These are phyloP conservation scores for Byssochlamys sp. DNA, from an alignment of 2,329 filamentous ascomycete genomes.

Conservation along the genomic window DNA sequence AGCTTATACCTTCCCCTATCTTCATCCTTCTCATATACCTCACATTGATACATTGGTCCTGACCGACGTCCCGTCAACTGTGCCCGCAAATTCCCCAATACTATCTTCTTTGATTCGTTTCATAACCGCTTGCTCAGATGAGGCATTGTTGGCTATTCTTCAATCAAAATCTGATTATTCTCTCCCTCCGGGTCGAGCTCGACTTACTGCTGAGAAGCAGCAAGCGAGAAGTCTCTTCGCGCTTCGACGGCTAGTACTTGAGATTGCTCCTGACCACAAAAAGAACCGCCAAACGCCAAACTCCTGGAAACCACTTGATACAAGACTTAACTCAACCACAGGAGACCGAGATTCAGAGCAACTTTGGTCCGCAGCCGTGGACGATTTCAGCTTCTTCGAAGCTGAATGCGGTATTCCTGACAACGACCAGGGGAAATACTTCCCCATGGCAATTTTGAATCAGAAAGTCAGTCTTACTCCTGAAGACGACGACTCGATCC, in stretches of 20 bases:
- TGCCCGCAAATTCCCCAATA: conserved; percentile 33
- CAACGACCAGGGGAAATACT: conserved; percentile 34
- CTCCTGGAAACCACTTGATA: conserved; percentile 36
- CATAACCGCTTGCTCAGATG: conserved; percentile 48
- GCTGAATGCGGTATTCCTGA: conserved; percentile 46
- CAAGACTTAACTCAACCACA: conserved; percentile 45
- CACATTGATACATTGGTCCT: conserved; percentile 47
- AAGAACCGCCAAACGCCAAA: conserved; percentile 8
- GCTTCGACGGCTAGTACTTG: conserved; percentile 46
- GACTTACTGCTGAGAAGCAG: conserved; percentile 40
- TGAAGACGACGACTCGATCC: conserved; percentile 19
- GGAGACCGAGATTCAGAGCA: conserved; percentile 51
- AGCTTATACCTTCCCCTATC: conserved; percentile 20
- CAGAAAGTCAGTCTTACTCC: conserved; percentile 36
- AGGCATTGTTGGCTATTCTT: conserved; percentile 43
- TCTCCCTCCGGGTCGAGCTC: conserved; percentile 47
- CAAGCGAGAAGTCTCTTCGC: conserved; percentile 46
- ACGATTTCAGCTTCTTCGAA: conserved; percentile 55
- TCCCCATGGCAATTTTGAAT: conserved; percentile 35
- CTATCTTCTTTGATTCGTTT: conserved; percentile 42
- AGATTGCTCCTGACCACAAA: conserved; percentile 35
- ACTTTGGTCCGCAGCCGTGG: conserved; percentile 49
- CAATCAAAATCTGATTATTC: conserved; percentile 49
- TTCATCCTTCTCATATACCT: conserved; percentile 49
- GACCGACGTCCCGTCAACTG: conserved; percentile 45